Conservation (phyloP, 257 asterid species). For the Jaltomata sinuosa region DNA sequence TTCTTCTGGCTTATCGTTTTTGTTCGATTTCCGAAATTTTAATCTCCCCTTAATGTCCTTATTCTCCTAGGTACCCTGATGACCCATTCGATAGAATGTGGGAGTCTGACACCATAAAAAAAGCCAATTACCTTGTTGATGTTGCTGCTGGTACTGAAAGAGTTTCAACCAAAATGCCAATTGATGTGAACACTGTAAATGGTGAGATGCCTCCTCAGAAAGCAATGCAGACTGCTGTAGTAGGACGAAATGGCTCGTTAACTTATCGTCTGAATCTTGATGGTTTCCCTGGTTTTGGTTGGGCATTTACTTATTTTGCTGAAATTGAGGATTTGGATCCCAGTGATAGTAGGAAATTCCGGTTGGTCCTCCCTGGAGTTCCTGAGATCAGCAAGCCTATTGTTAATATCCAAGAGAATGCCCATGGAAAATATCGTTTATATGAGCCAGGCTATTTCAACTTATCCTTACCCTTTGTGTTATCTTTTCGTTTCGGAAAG, state of each 20-base stretch:
- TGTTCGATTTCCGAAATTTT: neutral
- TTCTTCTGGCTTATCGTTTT: neutral
- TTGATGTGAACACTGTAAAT: slow-evolving; percentile 33
- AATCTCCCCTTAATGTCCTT: neutral
- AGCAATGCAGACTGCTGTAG: slow-evolving; percentile 99
- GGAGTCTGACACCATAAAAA: slow-evolving; percentile 72
- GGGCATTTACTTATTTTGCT: slow-evolving; percentile 93
- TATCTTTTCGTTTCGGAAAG: slow-evolving; percentile 66
- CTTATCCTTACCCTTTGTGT: slow-evolving; percentile 74
- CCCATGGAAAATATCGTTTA: slow-evolving; percentile 72
- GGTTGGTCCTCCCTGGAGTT: slow-evolving; percentile 62
- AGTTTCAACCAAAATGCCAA: slow-evolving; percentile 64
- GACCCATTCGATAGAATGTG: slow-evolving; percentile 96
- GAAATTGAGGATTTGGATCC: slow-evolving; percentile 76
- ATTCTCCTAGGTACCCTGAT: slow-evolving; percentile 65
- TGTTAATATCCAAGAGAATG: slow-evolving; percentile 91
- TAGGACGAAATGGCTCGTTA: slow-evolving; percentile 85
- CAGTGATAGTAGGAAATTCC: slow-evolving; percentile 56
- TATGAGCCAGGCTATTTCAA: slow-evolving; percentile 93
- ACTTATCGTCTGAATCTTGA: slow-evolving; percentile 89
- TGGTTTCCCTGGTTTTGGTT: slow-evolving; percentile 87
- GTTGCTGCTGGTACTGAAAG: slow-evolving; percentile 90
- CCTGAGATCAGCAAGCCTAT: slow-evolving; percentile 70
- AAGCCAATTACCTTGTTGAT: slow-evolving; percentile 91
- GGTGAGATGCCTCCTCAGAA: slow-evolving; percentile 80